Evolutionary conservation across 228 moss, liverwort and hornwort genomes (phyloP).

Genomic region (Sphagnum fallax): DNA sequence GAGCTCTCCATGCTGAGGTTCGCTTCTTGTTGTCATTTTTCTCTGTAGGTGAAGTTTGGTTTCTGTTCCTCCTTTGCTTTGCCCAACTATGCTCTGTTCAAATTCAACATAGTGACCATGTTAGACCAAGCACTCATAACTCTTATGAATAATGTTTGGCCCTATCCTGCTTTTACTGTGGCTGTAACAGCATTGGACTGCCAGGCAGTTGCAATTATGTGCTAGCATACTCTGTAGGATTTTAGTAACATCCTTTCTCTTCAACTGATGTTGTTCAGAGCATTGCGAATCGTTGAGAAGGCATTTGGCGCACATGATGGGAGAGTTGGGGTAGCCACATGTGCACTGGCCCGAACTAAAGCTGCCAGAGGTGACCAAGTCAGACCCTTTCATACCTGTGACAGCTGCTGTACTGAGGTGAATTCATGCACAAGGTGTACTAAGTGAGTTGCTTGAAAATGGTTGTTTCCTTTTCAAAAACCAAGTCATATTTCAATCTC

Average conservation of each 20-base stretch:
- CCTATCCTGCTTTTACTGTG: too few species aligned
- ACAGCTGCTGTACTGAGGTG: background rate
- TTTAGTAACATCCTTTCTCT: background rate
- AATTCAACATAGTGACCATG: too few species aligned
- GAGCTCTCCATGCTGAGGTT: conserved; percentile 58
- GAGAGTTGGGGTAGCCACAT: conserved; percentile 83
- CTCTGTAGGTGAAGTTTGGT: too few species aligned
- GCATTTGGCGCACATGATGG: conserved; percentile 66
- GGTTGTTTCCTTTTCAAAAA: too few species aligned
- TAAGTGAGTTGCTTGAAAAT: too few species aligned
- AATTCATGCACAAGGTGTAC: too few species aligned
- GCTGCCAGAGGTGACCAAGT: conserved; percentile 50
- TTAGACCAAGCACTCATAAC: too few species aligned
- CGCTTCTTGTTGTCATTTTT: background rate
- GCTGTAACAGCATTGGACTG: too few species aligned
- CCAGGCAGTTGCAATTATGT: too few species aligned
- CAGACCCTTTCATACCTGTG: background rate
- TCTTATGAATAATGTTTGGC: too few species aligned
- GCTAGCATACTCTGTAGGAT: background rate
- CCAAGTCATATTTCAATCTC: too few species aligned
- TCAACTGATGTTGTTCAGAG: conserved; percentile 12
- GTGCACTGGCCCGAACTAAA: conserved; percentile 76
- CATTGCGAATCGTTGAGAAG: conserved; percentile 60
- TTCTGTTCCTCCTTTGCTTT: background rate
- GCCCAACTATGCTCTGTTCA: background rate